Percentiles rank a stretch among this genome's conserved stretches.
phyloP scores from a whole-genome alignment of 192 early-diverging fungal genomes.

The Coemansia sp. region DNA sequence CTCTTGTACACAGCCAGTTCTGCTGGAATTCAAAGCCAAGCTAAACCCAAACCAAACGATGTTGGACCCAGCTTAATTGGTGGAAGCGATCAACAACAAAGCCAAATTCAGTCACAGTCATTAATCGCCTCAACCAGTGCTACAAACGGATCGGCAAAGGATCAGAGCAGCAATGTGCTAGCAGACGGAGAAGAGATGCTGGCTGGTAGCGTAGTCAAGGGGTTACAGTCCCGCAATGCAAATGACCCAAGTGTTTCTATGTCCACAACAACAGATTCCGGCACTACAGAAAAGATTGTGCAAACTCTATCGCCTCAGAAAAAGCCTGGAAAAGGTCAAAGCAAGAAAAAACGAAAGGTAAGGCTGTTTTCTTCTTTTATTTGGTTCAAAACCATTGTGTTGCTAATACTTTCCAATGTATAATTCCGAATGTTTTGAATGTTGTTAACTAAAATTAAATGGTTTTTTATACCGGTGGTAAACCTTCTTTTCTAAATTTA shows the following conservation, averaged over 20 bases:
- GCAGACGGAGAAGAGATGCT: not conserved
- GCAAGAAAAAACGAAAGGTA: slow-evolving; percentile 47
- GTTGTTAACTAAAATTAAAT: not conserved
- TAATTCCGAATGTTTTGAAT: not conserved
- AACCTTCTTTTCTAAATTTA: not conserved
- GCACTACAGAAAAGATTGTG: not conserved
- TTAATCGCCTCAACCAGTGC: not conserved
- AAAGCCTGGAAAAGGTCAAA: slow-evolving; percentile 12
- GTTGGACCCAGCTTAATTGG: not conserved
- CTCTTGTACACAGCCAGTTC: not conserved
- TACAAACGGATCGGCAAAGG: not conserved
- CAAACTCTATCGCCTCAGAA: slow-evolving; percentile 13
- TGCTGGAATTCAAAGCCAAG: not conserved
- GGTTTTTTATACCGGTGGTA: not conserved
- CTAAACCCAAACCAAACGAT: not conserved
- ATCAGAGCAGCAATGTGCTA: not conserved
- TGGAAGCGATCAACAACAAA: not conserved
- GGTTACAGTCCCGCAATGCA: not conserved
- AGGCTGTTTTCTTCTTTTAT: not conserved
- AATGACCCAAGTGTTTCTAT: not conserved
- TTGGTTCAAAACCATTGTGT: too few relatives aligned
- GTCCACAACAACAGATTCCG: not conserved
- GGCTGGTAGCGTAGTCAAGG: not conserved
- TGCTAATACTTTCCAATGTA: too few relatives aligned
- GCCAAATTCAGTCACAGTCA: not conserved